Base-by-base conservation (phyloP, 2,329 filamentous ascomycete genomes). In the Colletotrichum salicis region DNA sequence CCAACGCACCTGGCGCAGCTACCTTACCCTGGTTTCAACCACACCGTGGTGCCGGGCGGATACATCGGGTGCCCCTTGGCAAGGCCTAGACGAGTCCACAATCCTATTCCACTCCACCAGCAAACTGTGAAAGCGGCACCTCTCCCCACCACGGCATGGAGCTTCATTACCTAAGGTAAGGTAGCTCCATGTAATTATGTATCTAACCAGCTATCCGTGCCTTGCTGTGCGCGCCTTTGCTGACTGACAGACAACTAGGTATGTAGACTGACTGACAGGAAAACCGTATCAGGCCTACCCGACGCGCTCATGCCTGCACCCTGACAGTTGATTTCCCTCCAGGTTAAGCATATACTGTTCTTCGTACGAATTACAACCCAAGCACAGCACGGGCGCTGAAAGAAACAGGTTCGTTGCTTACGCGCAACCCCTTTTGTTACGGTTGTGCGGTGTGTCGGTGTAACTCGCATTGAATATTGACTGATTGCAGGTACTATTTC, bases 31-130 rank as follows among this genome's bases (percentile, higher is more conserved):
- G 29, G 37, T 37, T 41, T 55, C 56, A 54, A 48, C 45, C n/a
- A 19, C 8, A n/a, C 31, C 61, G 48, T 51, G 48, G 51, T 59
- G 58, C 51, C 33, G 58, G 51, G 22, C 58, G 58, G 48, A 58
- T 67, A 67, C 52, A 57, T 55, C 29, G 52, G 41, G 57, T 71
- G 57, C 51, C 22, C 48, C 67, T 67, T 57, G 68, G 64, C 64
- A 54, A 58, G 64, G 68, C 41, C 68, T 67, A 64, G 64, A 67
- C 51, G 45, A 48, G 27, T 58, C 68, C 33, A 45, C 45, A 64
- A 48, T 33, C 22, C 54, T 51, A 33, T 52, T 54, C 31, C 52
- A 58, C 58, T 62, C 64, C 52, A 63, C 64, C 31, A 19, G 29
- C 22, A 57, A 57, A 57, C n/a, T 31, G 51, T 31, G 56, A 66